A percentile compares a stretch with the other conserved stretches of the same genome.
Conservation (phyloP, 1,139 yeast species). For the Suhomyces choctaworum region DNA sequence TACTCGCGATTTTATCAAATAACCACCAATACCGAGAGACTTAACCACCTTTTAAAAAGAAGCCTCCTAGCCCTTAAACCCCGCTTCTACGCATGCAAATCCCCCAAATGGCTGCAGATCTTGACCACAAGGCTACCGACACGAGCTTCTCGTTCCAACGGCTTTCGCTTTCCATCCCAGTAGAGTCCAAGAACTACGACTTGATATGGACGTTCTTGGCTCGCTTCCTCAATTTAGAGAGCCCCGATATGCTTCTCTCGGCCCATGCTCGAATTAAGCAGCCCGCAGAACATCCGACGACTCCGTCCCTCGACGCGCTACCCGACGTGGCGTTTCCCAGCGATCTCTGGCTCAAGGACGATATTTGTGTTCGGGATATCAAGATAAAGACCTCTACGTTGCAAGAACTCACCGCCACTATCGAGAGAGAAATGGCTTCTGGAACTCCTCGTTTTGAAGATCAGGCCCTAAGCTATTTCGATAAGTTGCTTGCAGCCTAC, state of each 20-base stretch:
- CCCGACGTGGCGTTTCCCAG: conserved; percentile 38
- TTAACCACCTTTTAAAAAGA: no score
- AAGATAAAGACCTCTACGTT: conserved; percentile 38
- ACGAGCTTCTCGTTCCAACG: conserved; percentile 21
- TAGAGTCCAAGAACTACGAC: conserved; percentile 28
- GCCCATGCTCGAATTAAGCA: conserved; percentile 4
- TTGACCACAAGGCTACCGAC: neutral
- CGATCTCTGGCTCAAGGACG: conserved; percentile 44
- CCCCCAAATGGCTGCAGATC: neutral
- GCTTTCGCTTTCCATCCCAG: conserved; percentile 30
- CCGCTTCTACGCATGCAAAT: no score
- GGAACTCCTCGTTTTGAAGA: conserved; percentile 25
- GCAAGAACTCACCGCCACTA: conserved; percentile 36
- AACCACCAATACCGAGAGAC: no score
- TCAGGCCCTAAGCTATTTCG: conserved; percentile 35
- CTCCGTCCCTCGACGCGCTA: conserved; percentile 26
- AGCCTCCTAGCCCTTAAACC: no score
- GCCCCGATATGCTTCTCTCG: conserved; percentile 13
- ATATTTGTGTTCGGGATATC: conserved; percentile 33
- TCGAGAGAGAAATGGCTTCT: conserved; percentile 26
- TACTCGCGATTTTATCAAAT: no score
- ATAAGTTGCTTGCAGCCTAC: conserved; percentile 39
- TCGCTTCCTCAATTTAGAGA: conserved; percentile 23
- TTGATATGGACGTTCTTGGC: conserved; percentile 26
- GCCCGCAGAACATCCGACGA: neutral